phyloP scores from a whole-genome alignment of 345 rosid species.

The Leavenworthia alabamica region DNA sequence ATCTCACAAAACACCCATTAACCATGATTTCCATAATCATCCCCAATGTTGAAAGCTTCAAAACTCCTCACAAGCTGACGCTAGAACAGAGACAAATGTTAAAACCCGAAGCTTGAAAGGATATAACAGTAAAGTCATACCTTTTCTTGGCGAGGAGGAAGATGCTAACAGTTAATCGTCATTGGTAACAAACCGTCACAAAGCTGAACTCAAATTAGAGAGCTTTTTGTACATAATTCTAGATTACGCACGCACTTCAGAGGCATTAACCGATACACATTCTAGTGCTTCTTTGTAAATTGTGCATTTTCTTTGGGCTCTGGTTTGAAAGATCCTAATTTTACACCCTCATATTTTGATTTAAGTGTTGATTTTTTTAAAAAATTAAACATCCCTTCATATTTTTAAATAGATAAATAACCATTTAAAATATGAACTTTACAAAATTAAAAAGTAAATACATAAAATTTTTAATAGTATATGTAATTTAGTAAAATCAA shows the following conservation, averaged over 20 bases:
- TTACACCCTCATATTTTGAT: too few species aligned
- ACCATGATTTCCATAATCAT: not conserved
- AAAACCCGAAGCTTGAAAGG: not conserved
- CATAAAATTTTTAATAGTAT: too few species aligned
- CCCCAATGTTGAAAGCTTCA: not conserved
- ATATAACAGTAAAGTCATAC: constrained; percentile 22
- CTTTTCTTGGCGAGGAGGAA: constrained; percentile 48
- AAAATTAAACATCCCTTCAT: too few species aligned
- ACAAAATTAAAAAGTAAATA: too few species aligned
- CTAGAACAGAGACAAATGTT: not conserved
- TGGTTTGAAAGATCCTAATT: too few species aligned
- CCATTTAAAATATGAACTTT: too few species aligned
- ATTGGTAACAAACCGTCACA: constrained; percentile 28
- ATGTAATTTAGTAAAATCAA: too few species aligned
- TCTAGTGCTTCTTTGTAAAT: too few species aligned
- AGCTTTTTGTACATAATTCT: not conserved
- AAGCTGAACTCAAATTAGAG: not conserved
- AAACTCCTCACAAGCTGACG: not conserved
- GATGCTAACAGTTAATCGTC: constrained; percentile 51
- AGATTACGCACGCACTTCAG: not conserved
- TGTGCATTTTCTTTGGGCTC: too few species aligned
- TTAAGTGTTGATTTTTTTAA: too few species aligned
- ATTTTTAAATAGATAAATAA: too few species aligned
- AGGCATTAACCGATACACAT: too few species aligned
- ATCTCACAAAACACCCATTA: not conserved